Evolutionary conservation across 2,329 filamentous ascomycete genomes (phyloP).

Genomic region (Gnomoniopsis smithogilvyi): DNA sequence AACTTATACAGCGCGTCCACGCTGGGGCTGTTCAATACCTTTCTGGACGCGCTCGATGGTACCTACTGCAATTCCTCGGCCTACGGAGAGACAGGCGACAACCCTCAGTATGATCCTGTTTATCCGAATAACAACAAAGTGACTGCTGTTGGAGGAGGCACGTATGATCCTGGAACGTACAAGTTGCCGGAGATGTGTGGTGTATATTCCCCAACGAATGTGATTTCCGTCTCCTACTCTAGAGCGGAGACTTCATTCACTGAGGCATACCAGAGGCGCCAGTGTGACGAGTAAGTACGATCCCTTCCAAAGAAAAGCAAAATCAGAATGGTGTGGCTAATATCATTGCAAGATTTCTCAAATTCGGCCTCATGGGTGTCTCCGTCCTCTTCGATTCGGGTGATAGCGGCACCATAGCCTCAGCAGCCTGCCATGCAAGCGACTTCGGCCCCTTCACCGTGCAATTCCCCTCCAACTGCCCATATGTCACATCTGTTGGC

Average conservation of each 20-base stretch:
- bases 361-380: conserved; percentile 46
- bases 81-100: conserved; percentile 44
- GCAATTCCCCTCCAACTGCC: conserved; percentile 35
- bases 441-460: conserved; percentile 31
- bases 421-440: background rate
- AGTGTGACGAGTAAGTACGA: conserved; percentile 36
- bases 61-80: conserved; percentile 47
- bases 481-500: conserved; percentile 33
- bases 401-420: conserved; percentile 36
- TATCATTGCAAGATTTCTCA: conserved; percentile 37
- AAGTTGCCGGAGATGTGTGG: conserved; percentile 36
- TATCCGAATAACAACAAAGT: conserved; percentile 40
- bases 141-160: background rate
- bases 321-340: background rate
- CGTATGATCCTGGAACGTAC: conserved; percentile 37
- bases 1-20: conserved; percentile 20
- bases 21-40: background rate
- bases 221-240: conserved; percentile 55
- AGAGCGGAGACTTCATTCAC: conserved; percentile 52
- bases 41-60: conserved; percentile 44
- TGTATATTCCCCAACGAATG: conserved; percentile 47
- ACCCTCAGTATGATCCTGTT: conserved; percentile 35
- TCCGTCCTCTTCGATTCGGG: conserved; percentile 46
- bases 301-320: background rate
- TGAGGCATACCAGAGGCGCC: conserved; percentile 47